phyloP scores from a whole-genome alignment of 805 yeast species.

The Yamadazyma sp. region DNA sequence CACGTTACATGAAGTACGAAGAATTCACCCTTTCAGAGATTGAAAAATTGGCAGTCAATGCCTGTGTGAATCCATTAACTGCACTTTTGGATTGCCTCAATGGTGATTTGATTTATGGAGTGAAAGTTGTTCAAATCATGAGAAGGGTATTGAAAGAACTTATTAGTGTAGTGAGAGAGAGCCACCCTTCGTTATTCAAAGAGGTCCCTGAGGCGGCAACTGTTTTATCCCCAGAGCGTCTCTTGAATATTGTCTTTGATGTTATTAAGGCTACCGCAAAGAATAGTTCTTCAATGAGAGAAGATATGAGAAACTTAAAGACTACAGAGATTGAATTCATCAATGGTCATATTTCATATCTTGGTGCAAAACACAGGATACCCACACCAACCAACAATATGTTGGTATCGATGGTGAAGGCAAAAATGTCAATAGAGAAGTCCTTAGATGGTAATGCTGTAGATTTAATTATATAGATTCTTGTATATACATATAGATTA shows the following conservation, averaged over 20 bases:
- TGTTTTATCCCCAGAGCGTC: constrained; percentile 29
- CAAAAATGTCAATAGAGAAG: constrained; percentile 28
- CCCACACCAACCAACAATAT: constrained; percentile 48
- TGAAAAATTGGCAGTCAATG: constrained; percentile 74
- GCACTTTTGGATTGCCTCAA: constrained; percentile 75
- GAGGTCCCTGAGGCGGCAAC: constrained; percentile 28
- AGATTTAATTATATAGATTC: background rate
- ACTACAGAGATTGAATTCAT: constrained; percentile 78
- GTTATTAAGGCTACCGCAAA: constrained; percentile 40
- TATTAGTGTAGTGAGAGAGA: constrained; percentile 37
- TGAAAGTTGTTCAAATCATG: constrained; percentile 32
- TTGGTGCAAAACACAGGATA: constrained; percentile 47
- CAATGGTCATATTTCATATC: constrained; percentile 70
- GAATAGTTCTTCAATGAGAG: constrained; percentile 71
- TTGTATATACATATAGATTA: too few relatives aligned
- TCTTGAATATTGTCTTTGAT: constrained; percentile 29
- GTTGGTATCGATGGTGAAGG: constrained; percentile 44
- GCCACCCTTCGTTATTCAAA: constrained; percentile 20
- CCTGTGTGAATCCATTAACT: constrained; percentile 81
- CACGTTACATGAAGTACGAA: constrained; percentile 1
- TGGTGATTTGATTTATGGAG: constrained; percentile 59
- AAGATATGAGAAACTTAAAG: constrained; percentile 54
- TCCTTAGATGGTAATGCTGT: constrained; percentile 21
- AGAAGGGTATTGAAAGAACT: constrained; percentile 44
- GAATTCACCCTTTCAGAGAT: constrained; percentile 20